Conservation (phyloP, 345 rosid species). For the Rhodomyrtus tomentosa region DNA sequence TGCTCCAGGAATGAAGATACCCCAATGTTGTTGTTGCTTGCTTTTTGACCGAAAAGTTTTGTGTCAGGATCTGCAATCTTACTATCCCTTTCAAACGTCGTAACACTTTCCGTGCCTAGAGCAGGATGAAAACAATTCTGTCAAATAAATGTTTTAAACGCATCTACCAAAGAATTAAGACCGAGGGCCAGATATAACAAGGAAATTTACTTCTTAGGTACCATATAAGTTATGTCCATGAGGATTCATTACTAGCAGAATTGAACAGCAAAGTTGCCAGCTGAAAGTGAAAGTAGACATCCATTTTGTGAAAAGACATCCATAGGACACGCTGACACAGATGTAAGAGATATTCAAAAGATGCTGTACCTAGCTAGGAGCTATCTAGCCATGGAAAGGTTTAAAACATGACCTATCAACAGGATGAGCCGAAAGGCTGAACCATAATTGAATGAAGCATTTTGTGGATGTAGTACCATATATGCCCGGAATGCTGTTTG, state of each 20-base stretch:
- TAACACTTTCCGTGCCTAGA: constrained; percentile 67
- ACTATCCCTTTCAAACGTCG: constrained; percentile 53
- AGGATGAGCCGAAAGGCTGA: neutral
- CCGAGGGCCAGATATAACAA: neutral
- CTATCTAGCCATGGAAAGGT: neutral
- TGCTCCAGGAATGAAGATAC: constrained; percentile 85
- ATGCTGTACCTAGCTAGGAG: neutral
- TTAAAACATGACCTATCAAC: neutral
- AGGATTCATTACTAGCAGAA: neutral
- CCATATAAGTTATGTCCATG: neutral
- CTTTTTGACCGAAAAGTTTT: constrained; percentile 36
- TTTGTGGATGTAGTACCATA: constrained; percentile 24
- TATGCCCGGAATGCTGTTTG: constrained; percentile 77
- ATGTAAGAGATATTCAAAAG: neutral
- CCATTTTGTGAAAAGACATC: no score
- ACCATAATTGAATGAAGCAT: neutral
- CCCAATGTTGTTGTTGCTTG: constrained; percentile 51
- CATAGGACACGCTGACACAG: neutral
- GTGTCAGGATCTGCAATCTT: constrained; percentile 38
- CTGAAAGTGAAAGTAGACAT: neutral
- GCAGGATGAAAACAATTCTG: neutral
- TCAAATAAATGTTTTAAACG: neutral
- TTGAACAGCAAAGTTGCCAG: neutral
- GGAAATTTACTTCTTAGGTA: neutral
- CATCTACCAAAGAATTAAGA: neutral